Percentiles rank a stretch among this genome's conserved stretches.
phyloP scores from a whole-genome alignment of 257 asterid species.

The Primulina eburnea region DNA sequence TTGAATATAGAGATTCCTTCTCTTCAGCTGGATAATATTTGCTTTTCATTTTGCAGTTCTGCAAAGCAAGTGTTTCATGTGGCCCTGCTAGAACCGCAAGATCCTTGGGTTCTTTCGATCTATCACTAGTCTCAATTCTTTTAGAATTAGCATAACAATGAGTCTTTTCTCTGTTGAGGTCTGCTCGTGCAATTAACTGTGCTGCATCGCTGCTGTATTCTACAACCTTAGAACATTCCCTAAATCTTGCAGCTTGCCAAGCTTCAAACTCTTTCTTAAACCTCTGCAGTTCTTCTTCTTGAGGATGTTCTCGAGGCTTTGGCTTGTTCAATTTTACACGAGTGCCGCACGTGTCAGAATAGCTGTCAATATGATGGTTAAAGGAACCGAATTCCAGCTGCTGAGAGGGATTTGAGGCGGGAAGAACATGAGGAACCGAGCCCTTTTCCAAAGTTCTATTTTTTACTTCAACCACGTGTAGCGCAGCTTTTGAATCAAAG shows the following conservation, averaged over 20 bases:
- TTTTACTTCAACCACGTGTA: slow-evolving; percentile 31
- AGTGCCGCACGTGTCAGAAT: slow-evolving; percentile 32
- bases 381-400: slow-evolving; percentile 38
- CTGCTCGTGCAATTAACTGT: slow-evolving; percentile 73
- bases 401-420: slow-evolving; percentile 33
- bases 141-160: slow-evolving; percentile 46
- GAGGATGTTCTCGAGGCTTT: slow-evolving; percentile 89
- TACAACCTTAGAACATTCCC: slow-evolving; percentile 55
- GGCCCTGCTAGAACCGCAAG: slow-evolving; percentile 27
- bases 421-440: slow-evolving; percentile 31
- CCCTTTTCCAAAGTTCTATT: slow-evolving; percentile 37
- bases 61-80: slow-evolving; percentile 30
- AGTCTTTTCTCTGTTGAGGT: slow-evolving; percentile 76
- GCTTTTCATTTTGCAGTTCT: slow-evolving; percentile 28
- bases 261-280: slow-evolving; percentile 96
- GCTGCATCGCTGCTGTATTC: slow-evolving; percentile 51
- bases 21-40: slow-evolving; percentile 31
- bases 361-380: slow-evolving; percentile 35
- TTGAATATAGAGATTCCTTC: slow-evolving; percentile 33
- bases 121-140: slow-evolving; percentile 30
- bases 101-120: slow-evolving; percentile 31
- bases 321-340: slow-evolving; percentile 43
- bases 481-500: slow-evolving; percentile 44
- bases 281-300: slow-evolving; percentile 90
- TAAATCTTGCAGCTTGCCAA: slow-evolving; percentile 74